phyloP scores from a whole-genome alignment of 495 filamentous ascomycete species.

The Tuber aestivum region DNA sequence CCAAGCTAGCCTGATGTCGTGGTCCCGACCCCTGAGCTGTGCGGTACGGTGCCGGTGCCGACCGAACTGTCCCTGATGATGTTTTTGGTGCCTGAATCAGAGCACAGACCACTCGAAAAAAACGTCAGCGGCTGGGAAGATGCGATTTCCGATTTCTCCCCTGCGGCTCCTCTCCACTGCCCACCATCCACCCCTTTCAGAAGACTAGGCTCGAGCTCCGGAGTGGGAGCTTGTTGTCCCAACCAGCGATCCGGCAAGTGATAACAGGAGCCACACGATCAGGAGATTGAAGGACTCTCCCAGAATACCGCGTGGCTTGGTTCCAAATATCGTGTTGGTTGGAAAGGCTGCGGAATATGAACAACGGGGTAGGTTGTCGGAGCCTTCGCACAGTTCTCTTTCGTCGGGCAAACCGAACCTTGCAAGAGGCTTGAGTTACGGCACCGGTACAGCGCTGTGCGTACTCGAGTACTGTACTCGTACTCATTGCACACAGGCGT shows the following conservation, averaged over 20 bases:
- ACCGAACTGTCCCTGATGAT: not conserved
- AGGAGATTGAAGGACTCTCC: not conserved
- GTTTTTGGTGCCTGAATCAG: slow-evolving; percentile 2
- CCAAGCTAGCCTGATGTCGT: not conserved
- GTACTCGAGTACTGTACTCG: not conserved
- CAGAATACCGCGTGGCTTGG: not conserved
- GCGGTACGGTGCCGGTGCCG: not conserved
- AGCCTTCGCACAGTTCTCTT: not conserved
- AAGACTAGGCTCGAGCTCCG: not conserved
- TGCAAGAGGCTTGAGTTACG: not conserved
- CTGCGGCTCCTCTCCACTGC: not conserved
- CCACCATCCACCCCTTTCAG: not conserved
- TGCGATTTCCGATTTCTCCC: not conserved
- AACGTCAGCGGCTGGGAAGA: not conserved
- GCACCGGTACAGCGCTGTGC: not conserved
- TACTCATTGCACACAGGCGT: not conserved
- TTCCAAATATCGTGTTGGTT: not conserved
- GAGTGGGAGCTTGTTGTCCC: not conserved
- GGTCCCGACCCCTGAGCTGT: not conserved
- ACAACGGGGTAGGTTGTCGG: not conserved
- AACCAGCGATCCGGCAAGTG: not conserved
- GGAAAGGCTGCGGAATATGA: not conserved
- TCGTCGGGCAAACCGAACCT: not conserved
- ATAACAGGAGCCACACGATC: not conserved
- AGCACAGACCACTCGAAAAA: not conserved